These are phyloP conservation scores for Taxillus chinensis DNA, from an alignment of 164 flowering plant species.

Conservation along the genomic window DNA sequence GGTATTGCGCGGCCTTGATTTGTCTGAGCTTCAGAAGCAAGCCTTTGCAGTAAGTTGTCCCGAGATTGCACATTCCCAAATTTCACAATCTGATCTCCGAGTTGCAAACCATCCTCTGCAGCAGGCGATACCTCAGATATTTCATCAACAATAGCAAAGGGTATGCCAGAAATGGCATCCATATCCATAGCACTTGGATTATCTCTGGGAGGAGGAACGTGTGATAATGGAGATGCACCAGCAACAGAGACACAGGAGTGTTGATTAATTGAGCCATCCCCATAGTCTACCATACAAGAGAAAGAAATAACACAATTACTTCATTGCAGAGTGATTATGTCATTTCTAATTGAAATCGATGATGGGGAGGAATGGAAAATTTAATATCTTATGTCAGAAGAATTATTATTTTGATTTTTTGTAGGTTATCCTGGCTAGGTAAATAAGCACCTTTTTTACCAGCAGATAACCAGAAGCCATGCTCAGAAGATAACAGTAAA, in stretches of 20 bases:
- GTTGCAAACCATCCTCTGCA: conserved; percentile 89
- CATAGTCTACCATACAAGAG: conserved; percentile 12
- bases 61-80: conserved; percentile 85
- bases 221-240: conserved; percentile 18
- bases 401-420: too few relatives aligned
- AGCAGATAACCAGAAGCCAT: too few relatives aligned
- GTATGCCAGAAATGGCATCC: conserved; percentile 33
- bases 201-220: conserved; percentile 14
- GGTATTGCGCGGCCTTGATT: conserved; percentile 51
- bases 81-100: conserved; percentile 85
- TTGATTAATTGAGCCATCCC: conserved; percentile 18
- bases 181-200: conserved; percentile 35
- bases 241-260: conserved; percentile 6
- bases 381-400: too few relatives aligned
- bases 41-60: conserved; percentile 52
- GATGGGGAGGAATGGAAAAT: too few relatives aligned
- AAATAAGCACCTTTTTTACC: too few relatives aligned
- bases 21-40: conserved; percentile 63
- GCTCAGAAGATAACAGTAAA: too few relatives aligned
- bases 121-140: conserved; percentile 87
- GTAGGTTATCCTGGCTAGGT: too few relatives aligned
- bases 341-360: neutral
- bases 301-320: conserved; percentile 3
- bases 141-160: conserved; percentile 88
- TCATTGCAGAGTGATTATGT: neutral